These are phyloP conservation scores for Asterionellopsis glacialis DNA, from an alignment of 108 stramenopile genomes.

Conservation along the genomic window DNA sequence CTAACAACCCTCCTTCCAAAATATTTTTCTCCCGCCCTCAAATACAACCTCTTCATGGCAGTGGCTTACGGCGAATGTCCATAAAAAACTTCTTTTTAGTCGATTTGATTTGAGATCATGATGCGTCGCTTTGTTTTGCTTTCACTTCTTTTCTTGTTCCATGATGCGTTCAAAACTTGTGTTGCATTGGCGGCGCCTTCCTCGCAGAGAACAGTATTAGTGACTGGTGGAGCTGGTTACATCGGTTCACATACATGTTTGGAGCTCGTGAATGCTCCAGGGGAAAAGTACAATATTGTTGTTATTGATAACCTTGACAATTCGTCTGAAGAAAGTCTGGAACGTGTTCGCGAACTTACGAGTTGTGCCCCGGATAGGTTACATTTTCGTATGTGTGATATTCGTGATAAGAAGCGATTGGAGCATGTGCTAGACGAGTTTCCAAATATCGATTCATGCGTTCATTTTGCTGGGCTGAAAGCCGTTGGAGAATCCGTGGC, in stretches of 20 bases:
- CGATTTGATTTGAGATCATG: background rate
- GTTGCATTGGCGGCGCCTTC: slow-evolving; percentile 9
- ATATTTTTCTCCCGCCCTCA: too few relatives aligned
- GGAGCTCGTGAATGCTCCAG: slow-evolving; percentile 77
- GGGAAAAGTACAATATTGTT: slow-evolving; percentile 63
- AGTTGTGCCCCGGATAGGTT: slow-evolving; percentile 37
- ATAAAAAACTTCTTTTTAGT: slow-evolving; percentile 13
- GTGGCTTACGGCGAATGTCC: slow-evolving; percentile 6
- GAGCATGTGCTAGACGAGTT: slow-evolving; percentile 66
- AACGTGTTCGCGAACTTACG: slow-evolving; percentile 73
- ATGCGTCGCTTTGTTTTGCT: background rate
- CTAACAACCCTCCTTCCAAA: too few relatives aligned
- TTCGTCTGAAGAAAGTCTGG: slow-evolving; percentile 82
- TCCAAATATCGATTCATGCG: slow-evolving; percentile 82
- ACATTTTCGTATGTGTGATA: slow-evolving; percentile 74
- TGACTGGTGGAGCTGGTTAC: slow-evolving; percentile 98
- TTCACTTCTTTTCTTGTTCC: background rate
- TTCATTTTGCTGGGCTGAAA: slow-evolving; percentile 99
- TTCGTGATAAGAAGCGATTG: slow-evolving; percentile 52
- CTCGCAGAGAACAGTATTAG: slow-evolving; percentile 75
- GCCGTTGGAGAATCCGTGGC: slow-evolving; percentile 90
- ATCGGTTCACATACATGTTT: slow-evolving; percentile 98
- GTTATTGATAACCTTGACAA: slow-evolving; percentile 95
- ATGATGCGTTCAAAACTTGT: background rate
- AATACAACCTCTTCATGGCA: too few relatives aligned